phyloP scores from a whole-genome alignment of 495 filamentous ascomycete genomes.

The Hyaloscypha bicolor region DNA sequence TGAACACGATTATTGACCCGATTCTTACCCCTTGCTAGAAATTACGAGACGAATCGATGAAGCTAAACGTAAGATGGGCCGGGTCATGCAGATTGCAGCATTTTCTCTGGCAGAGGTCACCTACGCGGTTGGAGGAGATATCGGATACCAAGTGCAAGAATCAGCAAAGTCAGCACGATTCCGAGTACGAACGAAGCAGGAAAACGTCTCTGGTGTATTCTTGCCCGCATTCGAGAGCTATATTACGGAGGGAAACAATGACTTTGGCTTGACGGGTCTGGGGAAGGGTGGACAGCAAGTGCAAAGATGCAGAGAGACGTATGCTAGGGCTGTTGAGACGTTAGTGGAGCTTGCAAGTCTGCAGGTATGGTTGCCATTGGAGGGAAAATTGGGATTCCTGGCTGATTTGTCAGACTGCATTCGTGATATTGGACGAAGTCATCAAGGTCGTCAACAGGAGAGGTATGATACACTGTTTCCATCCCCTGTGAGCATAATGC shows the following conservation, averaged over 20 bases:
- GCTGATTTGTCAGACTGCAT: constrained; percentile 69
- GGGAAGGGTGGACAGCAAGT: constrained; percentile 98
- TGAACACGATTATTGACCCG: not conserved
- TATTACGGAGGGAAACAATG: constrained; percentile 84
- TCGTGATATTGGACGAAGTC: constrained; percentile 96
- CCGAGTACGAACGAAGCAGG: constrained; percentile 88
- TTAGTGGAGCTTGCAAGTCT: constrained; percentile 95
- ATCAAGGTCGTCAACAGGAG: constrained; percentile 99
- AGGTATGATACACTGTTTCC: constrained; percentile 52
- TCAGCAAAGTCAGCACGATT: constrained; percentile 91
- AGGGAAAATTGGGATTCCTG: not conserved
- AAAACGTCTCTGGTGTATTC: constrained; percentile 97
- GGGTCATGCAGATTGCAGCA: constrained; percentile 98
- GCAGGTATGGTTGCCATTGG: constrained; percentile 52
- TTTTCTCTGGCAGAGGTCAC: constrained; percentile 98
- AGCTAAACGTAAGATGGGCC: constrained; percentile 99
- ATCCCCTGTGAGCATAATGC: constrained; percentile 17
- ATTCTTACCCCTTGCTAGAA: constrained; percentile 53
- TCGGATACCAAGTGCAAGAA: constrained; percentile 96
- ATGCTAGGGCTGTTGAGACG: constrained; percentile 95
- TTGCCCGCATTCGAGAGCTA: constrained; percentile 91
- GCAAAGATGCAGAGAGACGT: constrained; percentile 91
- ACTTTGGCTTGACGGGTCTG: constrained; percentile 94
- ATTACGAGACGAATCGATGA: constrained; percentile 98
- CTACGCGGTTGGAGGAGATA: constrained; percentile 94